Conservation (phyloP, 345 rosid species). For the Litchi chinensis region DNA sequence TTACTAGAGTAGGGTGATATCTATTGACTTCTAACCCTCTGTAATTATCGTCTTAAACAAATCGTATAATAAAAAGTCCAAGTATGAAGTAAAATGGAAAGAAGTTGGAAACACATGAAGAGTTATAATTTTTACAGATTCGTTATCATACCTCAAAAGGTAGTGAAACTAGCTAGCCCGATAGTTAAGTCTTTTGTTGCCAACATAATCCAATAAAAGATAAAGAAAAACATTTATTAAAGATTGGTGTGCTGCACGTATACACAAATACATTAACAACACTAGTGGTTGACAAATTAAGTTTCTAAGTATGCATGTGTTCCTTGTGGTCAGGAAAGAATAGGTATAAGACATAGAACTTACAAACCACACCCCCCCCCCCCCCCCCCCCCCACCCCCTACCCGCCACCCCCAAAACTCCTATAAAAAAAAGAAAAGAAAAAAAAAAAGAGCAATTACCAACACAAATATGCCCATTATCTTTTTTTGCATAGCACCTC, state of each 20-base stretch:
- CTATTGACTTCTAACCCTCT: constrained; percentile 54
- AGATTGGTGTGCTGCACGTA: neutral
- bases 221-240: neutral
- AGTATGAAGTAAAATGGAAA: constrained; percentile 2
- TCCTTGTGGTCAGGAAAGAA: too few species aligned
- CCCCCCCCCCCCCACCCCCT: too few species aligned
- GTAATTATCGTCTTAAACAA: constrained; percentile 77
- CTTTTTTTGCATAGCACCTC: neutral
- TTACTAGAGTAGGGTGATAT: constrained; percentile 59
- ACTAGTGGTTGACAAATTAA: neutral
- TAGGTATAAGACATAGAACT: neutral
- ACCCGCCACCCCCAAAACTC: too few species aligned
- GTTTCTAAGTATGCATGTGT: neutral
- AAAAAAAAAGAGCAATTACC: neutral
- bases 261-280: neutral
- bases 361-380: too few species aligned
- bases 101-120: neutral
- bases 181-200: constrained; percentile 90
- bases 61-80: constrained; percentile 50
- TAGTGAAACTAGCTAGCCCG: constrained; percentile 87
- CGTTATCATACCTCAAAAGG: constrained; percentile 77
- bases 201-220: constrained; percentile 80
- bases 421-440: neutral
- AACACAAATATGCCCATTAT: neutral
- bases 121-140: neutral